Conservation (phyloP, 2,329 filamentous ascomycete genomes). For the Leptographium flavum region DNA sequence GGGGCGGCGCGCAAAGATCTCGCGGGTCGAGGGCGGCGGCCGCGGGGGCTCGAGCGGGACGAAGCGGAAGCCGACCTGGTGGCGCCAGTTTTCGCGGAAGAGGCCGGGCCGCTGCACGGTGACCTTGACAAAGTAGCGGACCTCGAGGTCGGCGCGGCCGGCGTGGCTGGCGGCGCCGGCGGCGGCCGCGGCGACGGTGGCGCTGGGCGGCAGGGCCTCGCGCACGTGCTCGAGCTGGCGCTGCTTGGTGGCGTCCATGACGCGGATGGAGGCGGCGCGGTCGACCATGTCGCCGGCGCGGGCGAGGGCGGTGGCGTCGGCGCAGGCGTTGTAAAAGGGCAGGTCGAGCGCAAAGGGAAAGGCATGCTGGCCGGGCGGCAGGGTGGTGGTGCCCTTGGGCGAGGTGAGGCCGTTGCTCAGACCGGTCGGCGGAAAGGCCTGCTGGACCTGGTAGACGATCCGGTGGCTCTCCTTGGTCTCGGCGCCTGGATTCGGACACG, state of each 20-base stretch:
- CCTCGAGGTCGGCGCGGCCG: conserved; percentile 87
- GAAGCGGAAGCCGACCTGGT: conserved; percentile 61
- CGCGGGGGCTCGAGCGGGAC: conserved; percentile 85
- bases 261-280: conserved; percentile 37
- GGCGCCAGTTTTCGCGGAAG: conserved; percentile 79
- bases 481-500: conserved; percentile 17
- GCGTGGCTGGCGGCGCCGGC: too few relatives aligned
- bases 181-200: too few relatives aligned
- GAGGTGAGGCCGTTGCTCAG: background rate
- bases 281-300: conserved; percentile 21
- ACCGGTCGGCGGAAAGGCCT: conserved; percentile 56
- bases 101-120: conserved; percentile 80
- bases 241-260: conserved; percentile 50
- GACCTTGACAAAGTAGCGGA: conserved; percentile 90
- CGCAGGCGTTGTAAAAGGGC: conserved; percentile 61
- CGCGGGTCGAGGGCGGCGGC: conserved; percentile 49
- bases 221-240: conserved; percentile 59
- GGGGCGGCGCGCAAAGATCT: conserved; percentile 69
- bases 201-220: conserved; percentile 73
- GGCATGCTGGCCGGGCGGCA: conserved; percentile 56
- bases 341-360: conserved; percentile 72
- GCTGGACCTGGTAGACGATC: conserved; percentile 59
- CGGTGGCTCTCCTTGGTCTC: conserved; percentile 48
- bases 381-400: conserved; percentile 20
- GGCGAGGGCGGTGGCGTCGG: conserved; percentile 38